Conservation (phyloP, 805 yeast species). For the Candida ipomoeae region DNA sequence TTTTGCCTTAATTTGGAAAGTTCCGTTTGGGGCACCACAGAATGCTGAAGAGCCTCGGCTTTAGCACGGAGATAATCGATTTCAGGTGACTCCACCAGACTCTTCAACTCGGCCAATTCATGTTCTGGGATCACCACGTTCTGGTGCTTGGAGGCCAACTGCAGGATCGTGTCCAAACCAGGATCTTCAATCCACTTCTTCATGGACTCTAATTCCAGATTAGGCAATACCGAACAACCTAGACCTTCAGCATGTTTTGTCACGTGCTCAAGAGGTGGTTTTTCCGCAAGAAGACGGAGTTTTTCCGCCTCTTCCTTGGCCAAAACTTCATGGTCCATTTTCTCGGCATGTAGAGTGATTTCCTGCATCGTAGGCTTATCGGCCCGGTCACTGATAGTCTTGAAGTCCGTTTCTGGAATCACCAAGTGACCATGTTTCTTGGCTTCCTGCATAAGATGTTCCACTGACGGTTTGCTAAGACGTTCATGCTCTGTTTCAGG, state of each 20-base stretch:
- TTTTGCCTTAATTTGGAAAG: conserved; percentile 6
- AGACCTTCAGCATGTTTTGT: conserved; percentile 1
- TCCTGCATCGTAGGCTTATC: conserved; percentile 19
- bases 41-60: conserved; percentile 8
- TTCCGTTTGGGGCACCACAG: conserved; percentile 8
- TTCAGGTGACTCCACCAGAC: conserved; percentile 8
- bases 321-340: conserved; percentile 5
- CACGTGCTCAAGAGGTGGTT: conserved; percentile 13
- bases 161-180: conserved; percentile 8
- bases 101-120: conserved; percentile 7
- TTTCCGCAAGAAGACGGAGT: conserved; percentile 1
- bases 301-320: not conserved
- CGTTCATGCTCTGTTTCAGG: conserved; percentile 4
- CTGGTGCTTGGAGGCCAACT: conserved; percentile 14
- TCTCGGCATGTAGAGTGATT: conserved; percentile 14
- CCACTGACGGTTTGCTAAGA: conserved; percentile 11
- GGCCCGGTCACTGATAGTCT: conserved; percentile 2
- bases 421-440: conserved; percentile 13
- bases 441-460: conserved; percentile 17
- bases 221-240: conserved; percentile 3
- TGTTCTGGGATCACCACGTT: conserved; percentile 10
- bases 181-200: conserved; percentile 9
- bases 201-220: conserved; percentile 4
- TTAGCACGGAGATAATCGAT: conserved; percentile 6
- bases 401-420: conserved; percentile 12